Evolutionary conservation across 2,329 filamentous ascomycete species (phyloP), one percentile per base, ranked within the genome.

Genomic region (Bipolaris cookei): DNA sequence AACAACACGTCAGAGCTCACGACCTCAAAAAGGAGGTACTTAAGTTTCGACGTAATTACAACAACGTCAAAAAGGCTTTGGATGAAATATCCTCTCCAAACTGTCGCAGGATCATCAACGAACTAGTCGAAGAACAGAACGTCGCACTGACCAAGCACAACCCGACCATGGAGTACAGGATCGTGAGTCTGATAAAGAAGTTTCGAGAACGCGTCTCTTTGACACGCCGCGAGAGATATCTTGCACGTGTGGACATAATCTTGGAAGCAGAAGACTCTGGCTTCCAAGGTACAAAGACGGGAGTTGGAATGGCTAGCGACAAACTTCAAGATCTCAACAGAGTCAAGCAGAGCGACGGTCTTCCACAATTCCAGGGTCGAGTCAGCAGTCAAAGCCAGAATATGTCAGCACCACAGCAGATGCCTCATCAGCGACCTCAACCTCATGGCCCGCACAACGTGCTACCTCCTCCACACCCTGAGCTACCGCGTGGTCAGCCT

Each of bases 51-150:
- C 65, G 61, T 13, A 68, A 63, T 25, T 56, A 61, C 7, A 23
- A 38, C 3, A 61, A 62, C 13, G 64, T 71, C 20, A 68, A 64
- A n/a, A 55, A 62, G 16, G 54, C 51, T 6, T 44, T 72, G 35
- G 62, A 68, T 3, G 63, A 66, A 1, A 69, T 75, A 4, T 48
- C 65, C 4, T 73, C 73, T 6, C 44, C 62, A 1, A 70, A 66
- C 37, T 67, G 66, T 32, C 66, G 67, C 23, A 61, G 59, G 1
- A 43, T 68, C 1, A 62, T 75, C 41, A 64, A 71, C 11, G 59
- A 68, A 18, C 66, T 75, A 18, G 67, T 74, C 3, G 57, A 70
- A 14, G 58, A 69, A 4, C 61, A 75, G 50, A 76, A 68, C 28
- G 48, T 58, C 6, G 47, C 51, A 14, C 67, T 75, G 4, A 59